phyloP scores from a whole-genome alignment of 179 eudicot species.

The Corrigiola litoralis region DNA sequence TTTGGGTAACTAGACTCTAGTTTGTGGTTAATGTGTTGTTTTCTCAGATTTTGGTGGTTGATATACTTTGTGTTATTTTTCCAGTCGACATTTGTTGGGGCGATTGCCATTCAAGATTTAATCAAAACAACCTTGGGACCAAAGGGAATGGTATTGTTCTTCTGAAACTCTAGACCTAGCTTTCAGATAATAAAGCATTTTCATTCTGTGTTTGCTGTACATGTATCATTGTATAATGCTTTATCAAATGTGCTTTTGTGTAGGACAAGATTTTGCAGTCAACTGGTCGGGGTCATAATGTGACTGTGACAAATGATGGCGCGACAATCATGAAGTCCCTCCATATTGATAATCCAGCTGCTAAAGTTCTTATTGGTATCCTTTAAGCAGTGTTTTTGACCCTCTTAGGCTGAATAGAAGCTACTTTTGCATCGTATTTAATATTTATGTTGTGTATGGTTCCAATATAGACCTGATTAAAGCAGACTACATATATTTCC shows the following conservation, averaged over 20 bases:
- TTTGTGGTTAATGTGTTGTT: not conserved
- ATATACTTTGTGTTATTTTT: not conserved
- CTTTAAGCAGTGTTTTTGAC: conserved; percentile 21
- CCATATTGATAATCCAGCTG: conserved; percentile 93
- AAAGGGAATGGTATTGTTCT: conserved; percentile 78
- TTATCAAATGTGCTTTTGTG: not conserved
- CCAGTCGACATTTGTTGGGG: conserved; percentile 87
- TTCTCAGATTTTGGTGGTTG: conserved; percentile 8
- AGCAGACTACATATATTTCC: no score
- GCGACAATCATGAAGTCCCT: conserved; percentile 97
- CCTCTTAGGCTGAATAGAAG: no score
- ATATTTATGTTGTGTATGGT: no score
- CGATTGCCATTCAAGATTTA: conserved; percentile 88
- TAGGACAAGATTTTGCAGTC: conserved; percentile 97
- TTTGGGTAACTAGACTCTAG: not conserved
- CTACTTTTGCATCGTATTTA: no score
- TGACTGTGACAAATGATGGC: conserved; percentile 97
- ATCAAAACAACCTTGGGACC: conserved; percentile 97
- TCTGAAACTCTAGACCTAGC: not conserved
- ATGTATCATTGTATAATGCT: not conserved
- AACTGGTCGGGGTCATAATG: conserved; percentile 85
- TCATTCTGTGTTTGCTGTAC: not conserved
- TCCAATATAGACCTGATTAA: no score
- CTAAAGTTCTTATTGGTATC: conserved; percentile 99
- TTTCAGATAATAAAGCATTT: not conserved